phyloP scores from a whole-genome alignment of 2,329 filamentous ascomycete species.

The Sclerotinia sclerotiorum region DNA sequence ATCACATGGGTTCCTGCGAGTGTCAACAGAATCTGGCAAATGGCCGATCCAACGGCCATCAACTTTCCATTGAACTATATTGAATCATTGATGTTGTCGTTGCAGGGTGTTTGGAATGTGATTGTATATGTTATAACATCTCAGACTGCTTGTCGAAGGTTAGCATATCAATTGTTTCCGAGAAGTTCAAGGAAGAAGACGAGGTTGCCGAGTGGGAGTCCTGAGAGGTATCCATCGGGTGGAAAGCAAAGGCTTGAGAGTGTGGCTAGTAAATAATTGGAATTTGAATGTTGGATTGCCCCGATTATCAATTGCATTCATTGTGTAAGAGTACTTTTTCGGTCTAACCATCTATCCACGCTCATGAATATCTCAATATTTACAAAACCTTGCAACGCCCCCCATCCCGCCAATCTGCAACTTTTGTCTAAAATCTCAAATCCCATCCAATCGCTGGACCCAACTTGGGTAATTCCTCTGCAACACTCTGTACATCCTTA shows the following conservation, averaged over 20 bases:
- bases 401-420: neutral
- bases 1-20: conserved; percentile 57
- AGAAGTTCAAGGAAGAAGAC: conserved; percentile 15
- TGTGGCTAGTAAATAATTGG: conserved; percentile 20
- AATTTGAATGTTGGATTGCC: neutral
- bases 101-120: conserved; percentile 81
- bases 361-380: neutral
- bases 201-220: conserved; percentile 13
- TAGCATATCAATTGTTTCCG: conserved; percentile 4
- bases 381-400: conserved; percentile 11
- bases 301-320: neutral
- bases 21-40: conserved; percentile 24
- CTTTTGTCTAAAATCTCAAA: conserved; percentile 53
- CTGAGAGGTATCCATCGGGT: conserved; percentile 15
- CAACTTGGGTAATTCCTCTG: conserved; percentile 84
- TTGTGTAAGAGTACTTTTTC: neutral
- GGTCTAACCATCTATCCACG: neutral
- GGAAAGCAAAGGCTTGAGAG: conserved; percentile 25
- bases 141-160: conserved; percentile 46
- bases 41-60: conserved; percentile 11
- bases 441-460: conserved; percentile 85
- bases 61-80: conserved; percentile 25
- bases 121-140: conserved; percentile 72
- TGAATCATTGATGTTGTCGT: conserved; percentile 22
- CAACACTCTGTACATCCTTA: conserved; percentile 98